phyloP scores from a whole-genome alignment of 2,329 filamentous ascomycete species.

The Eutypella sp. region DNA sequence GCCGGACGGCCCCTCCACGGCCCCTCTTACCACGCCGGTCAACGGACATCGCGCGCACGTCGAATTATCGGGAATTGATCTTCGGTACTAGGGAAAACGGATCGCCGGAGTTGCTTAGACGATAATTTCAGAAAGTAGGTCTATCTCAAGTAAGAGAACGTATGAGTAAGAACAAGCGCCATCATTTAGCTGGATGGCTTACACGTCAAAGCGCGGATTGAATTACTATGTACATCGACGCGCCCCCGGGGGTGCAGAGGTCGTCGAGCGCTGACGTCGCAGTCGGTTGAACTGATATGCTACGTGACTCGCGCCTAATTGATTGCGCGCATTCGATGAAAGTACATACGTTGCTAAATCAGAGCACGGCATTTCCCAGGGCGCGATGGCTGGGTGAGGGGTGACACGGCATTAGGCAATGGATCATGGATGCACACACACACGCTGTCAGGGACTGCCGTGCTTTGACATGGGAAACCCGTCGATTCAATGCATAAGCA shows the following conservation, averaged over 20 bases:
- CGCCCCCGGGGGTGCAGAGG: neutral
- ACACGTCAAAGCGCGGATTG: neutral
- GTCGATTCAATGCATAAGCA: no score
- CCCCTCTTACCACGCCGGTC: no score
- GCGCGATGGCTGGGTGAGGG: neutral
- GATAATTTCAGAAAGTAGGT: no score
- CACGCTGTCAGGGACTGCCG: neutral
- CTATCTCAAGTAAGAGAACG: no score
- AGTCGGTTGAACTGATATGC: slow-evolving; percentile 15
- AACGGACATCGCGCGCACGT: neutral
- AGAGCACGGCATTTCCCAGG: neutral
- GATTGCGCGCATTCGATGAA: neutral
- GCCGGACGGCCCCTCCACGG: no score
- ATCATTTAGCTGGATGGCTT: neutral
- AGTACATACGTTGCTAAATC: neutral
- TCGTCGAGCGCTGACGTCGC: neutral
- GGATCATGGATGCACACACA: neutral
- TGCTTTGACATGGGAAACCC: neutral
- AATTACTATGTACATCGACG: neutral
- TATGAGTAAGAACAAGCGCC: neutral
- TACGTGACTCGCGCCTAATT: neutral
- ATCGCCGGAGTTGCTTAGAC: no score
- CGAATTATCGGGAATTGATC: neutral
- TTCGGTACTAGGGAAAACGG: neutral
- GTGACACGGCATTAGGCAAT: neutral